Evolutionary conservation across 495 filamentous ascomycete species (phyloP).

Genomic region (Cenococcum geophilum): DNA sequence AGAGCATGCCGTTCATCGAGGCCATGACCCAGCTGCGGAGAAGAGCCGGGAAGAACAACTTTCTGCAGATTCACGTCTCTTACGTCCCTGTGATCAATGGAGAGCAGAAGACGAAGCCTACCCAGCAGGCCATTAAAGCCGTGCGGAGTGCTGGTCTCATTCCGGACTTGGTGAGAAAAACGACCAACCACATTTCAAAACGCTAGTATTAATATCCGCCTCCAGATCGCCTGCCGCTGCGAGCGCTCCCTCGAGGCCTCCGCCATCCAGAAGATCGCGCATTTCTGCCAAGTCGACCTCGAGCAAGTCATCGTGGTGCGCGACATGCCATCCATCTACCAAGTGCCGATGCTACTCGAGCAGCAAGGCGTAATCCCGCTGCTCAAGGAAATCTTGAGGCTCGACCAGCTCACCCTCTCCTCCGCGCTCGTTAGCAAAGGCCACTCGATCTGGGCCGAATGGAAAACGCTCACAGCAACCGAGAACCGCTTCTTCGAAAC

Average conservation of each 20-base stretch:
- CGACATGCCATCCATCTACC: constrained; percentile 81
- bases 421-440: constrained; percentile 52
- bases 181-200: constrained; percentile 17
- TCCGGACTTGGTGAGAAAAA: constrained; percentile 62
- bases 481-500: constrained; percentile 57
- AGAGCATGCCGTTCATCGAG: constrained; percentile 84
- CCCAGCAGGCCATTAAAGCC: constrained; percentile 79
- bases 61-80: constrained; percentile 78
- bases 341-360: constrained; percentile 83
- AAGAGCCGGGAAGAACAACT: constrained; percentile 69
- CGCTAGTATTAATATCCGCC: constrained; percentile 12
- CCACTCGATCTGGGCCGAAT: constrained; percentile 60
- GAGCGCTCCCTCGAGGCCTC: constrained; percentile 59
- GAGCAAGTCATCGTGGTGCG: constrained; percentile 80
- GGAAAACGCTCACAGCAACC: constrained; percentile 60
- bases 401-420: constrained; percentile 48
- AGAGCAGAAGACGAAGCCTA: constrained; percentile 98
- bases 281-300: constrained; percentile 72
- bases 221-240: constrained; percentile 85
- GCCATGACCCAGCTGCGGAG: constrained; percentile 71
- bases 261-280: constrained; percentile 85
- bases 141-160: constrained; percentile 73
- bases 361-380: constrained; percentile 64
- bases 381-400: constrained; percentile 53
- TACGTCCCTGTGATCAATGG: constrained; percentile 63